phyloP scores from a whole-genome alignment of 2,329 filamentous ascomycete genomes.

The Alternaria infectoria region DNA sequence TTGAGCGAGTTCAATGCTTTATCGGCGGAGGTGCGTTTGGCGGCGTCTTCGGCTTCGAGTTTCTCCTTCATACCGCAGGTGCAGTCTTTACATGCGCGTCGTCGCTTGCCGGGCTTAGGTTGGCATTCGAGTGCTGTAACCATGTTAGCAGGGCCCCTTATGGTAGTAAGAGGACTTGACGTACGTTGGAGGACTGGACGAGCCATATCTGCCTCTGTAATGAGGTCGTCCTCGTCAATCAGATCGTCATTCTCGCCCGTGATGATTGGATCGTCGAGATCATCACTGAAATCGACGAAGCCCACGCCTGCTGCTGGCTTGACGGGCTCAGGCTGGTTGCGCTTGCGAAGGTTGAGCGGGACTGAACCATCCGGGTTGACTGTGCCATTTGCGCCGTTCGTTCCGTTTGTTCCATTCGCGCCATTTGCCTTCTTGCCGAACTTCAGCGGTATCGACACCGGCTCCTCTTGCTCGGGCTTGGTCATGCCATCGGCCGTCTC shows the following conservation, averaged over 20 bases:
- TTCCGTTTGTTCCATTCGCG: slow-evolving; percentile 26
- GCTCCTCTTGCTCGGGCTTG: slow-evolving; percentile 70
- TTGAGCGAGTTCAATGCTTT: slow-evolving; percentile 69
- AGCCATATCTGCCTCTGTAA: slow-evolving; percentile 84
- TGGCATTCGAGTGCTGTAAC: slow-evolving; percentile 78
- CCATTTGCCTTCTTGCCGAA: slow-evolving; percentile 65
- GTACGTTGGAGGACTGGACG: slow-evolving; percentile 80
- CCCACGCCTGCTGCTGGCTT: slow-evolving; percentile 43
- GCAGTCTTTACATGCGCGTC: slow-evolving; percentile 97
- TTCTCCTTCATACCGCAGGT: slow-evolving; percentile 89
- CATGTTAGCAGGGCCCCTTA: slow-evolving; percentile 10
- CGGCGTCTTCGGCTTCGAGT: slow-evolving; percentile 82
- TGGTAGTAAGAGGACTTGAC: slow-evolving; percentile 47
- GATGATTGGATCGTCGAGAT: slow-evolving; percentile 62
- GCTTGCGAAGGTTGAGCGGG: slow-evolving; percentile 47
- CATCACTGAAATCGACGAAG: slow-evolving; percentile 68
- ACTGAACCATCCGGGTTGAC: slow-evolving; percentile 48
- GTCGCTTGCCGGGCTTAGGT: slow-evolving; percentile 85
- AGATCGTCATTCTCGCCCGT: slow-evolving; percentile 76
- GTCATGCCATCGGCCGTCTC: slow-evolving; percentile 69
- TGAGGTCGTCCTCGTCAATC: slow-evolving; percentile 87
- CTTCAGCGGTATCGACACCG: slow-evolving; percentile 66
- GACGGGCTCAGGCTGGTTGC: slow-evolving; percentile 49
- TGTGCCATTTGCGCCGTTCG: slow-evolving; percentile 31
- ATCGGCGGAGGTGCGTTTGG: slow-evolving; percentile 70